Conservation (phyloP, 2,329 filamentous ascomycete genomes). For the Fusarium nematophilum region DNA sequence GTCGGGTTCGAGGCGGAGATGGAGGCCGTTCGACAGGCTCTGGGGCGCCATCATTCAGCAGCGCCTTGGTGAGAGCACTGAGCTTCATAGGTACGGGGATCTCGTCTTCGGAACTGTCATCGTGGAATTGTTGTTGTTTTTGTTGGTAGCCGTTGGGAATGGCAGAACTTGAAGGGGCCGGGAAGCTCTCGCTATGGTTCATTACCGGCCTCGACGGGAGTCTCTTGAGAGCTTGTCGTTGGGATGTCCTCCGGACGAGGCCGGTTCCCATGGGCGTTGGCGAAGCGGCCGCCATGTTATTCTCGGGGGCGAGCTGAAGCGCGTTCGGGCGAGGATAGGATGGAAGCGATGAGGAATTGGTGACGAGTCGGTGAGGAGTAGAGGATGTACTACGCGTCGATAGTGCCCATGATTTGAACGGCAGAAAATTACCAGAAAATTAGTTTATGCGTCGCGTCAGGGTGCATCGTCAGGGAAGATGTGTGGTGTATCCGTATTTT, state of each 20-base stretch:
- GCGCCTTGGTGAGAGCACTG: slow-evolving; percentile 89
- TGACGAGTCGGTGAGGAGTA: slow-evolving; percentile 36
- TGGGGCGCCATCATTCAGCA: slow-evolving; percentile 74
- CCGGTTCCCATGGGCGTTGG: slow-evolving; percentile 66
- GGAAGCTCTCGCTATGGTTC: slow-evolving; percentile 59
- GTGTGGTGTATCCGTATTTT: slow-evolving; percentile 45
- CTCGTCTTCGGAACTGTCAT: slow-evolving; percentile 95
- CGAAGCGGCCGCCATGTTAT: slow-evolving; percentile 63
- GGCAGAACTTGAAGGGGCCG: slow-evolving; percentile 45
- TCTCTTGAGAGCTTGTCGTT: slow-evolving; percentile 66
- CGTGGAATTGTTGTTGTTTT: slow-evolving; percentile 62
- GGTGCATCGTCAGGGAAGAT: slow-evolving; percentile 35
- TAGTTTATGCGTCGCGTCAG: slow-evolving; percentile 52
- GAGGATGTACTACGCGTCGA: slow-evolving; percentile 55
- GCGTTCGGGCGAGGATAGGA: slow-evolving; percentile 27
- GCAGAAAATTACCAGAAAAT: slow-evolving; percentile 48
- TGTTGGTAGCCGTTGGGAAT: slow-evolving; percentile 51
- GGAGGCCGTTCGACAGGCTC: slow-evolving; percentile 53
- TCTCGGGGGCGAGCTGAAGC: slow-evolving; percentile 33
- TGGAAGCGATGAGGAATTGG: slow-evolving; percentile 34
- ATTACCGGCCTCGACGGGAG: slow-evolving; percentile 59
- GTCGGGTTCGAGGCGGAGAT: slow-evolving; percentile 61
- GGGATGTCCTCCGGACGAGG: slow-evolving; percentile 64
- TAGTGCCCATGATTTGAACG: slow-evolving; percentile 52
- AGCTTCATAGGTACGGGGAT: slow-evolving; percentile 92